phyloP scores from a whole-genome alignment of 108 stramenopile species.

The Skeletonema potamos region DNA sequence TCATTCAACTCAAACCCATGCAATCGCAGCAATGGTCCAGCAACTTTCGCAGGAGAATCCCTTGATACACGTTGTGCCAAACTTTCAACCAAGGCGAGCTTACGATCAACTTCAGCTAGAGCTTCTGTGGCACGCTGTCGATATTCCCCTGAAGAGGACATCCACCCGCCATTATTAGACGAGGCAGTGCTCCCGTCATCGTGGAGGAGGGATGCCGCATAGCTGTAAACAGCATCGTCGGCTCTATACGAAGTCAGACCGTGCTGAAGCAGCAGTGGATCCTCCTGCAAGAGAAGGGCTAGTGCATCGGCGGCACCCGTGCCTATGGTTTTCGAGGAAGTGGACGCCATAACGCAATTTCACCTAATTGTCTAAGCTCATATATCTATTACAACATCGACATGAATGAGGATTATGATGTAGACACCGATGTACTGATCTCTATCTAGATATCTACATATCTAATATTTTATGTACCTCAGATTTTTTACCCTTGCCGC shows the following conservation, averaged over 20 bases:
- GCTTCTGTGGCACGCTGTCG: slow-evolving; percentile 69
- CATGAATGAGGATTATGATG: too few species aligned
- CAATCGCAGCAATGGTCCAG: slow-evolving; percentile 67
- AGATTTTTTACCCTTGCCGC: background rate
- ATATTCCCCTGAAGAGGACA: slow-evolving; percentile 39
- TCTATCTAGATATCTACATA: too few species aligned
- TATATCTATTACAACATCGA: too few species aligned
- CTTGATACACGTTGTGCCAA: slow-evolving; percentile 72
- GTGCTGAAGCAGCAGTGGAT: slow-evolving; percentile 62
- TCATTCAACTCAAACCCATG: slow-evolving; percentile 60
- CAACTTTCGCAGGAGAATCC: slow-evolving; percentile 75
- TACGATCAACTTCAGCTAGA: slow-evolving; percentile 81
- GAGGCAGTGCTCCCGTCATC: slow-evolving; percentile 11
- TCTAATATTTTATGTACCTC: too few species aligned
- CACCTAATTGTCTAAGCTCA: background rate
- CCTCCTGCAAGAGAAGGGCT: slow-evolving; percentile 68
- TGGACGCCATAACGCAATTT: too few species aligned
- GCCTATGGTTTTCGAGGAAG: slow-evolving; percentile 5
- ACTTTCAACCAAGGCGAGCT: slow-evolving; percentile 71
- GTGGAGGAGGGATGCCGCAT: slow-evolving; percentile 71
- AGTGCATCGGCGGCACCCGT: slow-evolving; percentile 63
- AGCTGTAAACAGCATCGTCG: slow-evolving; percentile 60
- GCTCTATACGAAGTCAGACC: slow-evolving; percentile 33
- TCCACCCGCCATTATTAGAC: slow-evolving; percentile 16
- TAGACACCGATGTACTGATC: too few species aligned